These are phyloP conservation scores for Lachnellula arida DNA, from an alignment of 2,329 filamentous ascomycete genomes.

Conservation along the genomic window DNA sequence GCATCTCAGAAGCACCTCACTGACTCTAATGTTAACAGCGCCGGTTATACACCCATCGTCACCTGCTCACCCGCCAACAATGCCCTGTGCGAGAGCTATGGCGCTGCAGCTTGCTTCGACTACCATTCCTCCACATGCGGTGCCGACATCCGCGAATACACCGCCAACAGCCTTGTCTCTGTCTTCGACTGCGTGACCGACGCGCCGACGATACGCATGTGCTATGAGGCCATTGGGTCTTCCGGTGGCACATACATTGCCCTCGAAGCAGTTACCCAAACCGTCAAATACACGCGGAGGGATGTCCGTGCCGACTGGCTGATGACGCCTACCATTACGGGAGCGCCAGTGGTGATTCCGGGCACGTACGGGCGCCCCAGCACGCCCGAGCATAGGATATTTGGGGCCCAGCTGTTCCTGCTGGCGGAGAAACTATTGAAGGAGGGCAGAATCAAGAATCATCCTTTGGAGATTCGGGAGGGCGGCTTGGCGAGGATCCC, in stretches of 20 bases:
- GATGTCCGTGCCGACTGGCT: neutral
- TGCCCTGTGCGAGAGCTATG: slow-evolving; percentile 33
- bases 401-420: too few species aligned
- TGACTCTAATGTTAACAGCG: too few species aligned
- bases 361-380: too few species aligned
- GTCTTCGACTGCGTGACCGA: slow-evolving; percentile 44
- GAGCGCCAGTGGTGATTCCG: too few species aligned
- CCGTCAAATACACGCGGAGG: neutral
- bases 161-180: slow-evolving; percentile 37
- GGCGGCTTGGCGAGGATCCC: too few species aligned
- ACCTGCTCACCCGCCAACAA: slow-evolving; percentile 35
- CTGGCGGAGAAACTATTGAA: too few species aligned
- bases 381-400: too few species aligned
- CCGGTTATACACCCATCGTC: slow-evolving; percentile 19
- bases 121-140: slow-evolving; percentile 31
- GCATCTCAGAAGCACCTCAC: too few species aligned
- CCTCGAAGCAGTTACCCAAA: neutral
- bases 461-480: too few species aligned
- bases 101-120: slow-evolving; percentile 39
- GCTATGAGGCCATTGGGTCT: slow-evolving; percentile 35
- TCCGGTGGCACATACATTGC: slow-evolving; percentile 22
- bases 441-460: too few species aligned
- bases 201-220: slow-evolving; percentile 29
- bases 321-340: too few species aligned
- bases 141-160: slow-evolving; percentile 39